A percentile compares a stretch with the other conserved stretches of the same genome.
These are phyloP conservation scores for Kwoniella newhampshirensis DNA, from an alignment of 768 basidiomycete genomes.

Conservation along the genomic window DNA sequence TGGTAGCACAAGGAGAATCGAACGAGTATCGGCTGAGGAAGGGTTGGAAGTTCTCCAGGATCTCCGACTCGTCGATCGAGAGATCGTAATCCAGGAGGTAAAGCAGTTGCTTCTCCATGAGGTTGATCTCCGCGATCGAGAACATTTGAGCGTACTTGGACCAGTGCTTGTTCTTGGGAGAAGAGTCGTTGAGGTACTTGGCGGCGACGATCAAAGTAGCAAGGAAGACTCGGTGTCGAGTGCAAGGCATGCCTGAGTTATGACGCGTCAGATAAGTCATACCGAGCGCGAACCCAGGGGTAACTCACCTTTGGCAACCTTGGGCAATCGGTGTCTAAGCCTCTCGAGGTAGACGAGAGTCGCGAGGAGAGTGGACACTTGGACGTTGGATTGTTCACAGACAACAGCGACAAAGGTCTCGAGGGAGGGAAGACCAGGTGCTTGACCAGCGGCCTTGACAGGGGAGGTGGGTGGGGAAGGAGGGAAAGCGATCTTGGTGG, in stretches of 20 bases:
- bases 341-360: conserved; percentile 92
- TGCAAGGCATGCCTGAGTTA: conserved; percentile 55
- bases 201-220: conserved; percentile 84
- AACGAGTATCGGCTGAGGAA: conserved; percentile 35
- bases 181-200: conserved; percentile 88
- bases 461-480: conserved; percentile 71
- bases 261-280: conserved; percentile 40
- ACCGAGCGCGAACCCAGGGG: too few relatives aligned
- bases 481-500: conserved; percentile 54
- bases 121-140: conserved; percentile 65
- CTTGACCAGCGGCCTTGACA: conserved; percentile 56
- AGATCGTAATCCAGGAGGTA: conserved; percentile 69
- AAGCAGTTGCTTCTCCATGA: conserved; percentile 96
- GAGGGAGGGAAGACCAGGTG: conserved; percentile 63
- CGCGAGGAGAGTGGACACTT: conserved; percentile 82
- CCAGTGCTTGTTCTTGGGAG: conserved; percentile 89
- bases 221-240: conserved; percentile 84
- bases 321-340: conserved; percentile 72
- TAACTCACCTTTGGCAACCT: conserved; percentile 70
- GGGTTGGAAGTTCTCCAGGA: conserved; percentile 50
- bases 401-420: conserved; percentile 84
- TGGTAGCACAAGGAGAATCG: conserved; percentile 25
- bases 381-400: conserved; percentile 79
- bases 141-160: conserved; percentile 70
- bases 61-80: conserved; percentile 47